Percentiles rank a stretch among this genome's conserved stretches.
phyloP scores from a whole-genome alignment of 371 early-diverging fungal species.

The Haplosporangium sp. region DNA sequence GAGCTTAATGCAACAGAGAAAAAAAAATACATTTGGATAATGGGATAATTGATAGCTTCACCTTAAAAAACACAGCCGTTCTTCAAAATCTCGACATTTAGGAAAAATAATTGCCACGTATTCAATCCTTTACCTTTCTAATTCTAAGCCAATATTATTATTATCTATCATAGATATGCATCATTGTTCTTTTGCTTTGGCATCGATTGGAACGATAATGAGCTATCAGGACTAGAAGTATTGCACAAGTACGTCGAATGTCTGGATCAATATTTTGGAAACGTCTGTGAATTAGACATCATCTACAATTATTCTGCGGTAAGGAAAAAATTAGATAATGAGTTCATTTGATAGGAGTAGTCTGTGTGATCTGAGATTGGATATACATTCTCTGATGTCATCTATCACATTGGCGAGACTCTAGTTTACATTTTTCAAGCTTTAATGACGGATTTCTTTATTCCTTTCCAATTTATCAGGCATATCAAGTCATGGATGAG shows the following conservation, averaged over 20 bases:
- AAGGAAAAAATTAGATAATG: background rate
- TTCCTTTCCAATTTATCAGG: constrained; percentile 17
- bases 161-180: constrained; percentile 50
- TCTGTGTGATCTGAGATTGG: too few species aligned
- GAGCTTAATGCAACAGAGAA: too few species aligned
- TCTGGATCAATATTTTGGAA: constrained; percentile 62
- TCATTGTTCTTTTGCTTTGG: constrained; percentile 59
- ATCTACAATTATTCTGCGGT: constrained; percentile 71
- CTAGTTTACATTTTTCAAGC: too few species aligned
- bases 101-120: background rate
- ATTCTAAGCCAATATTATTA: background rate
- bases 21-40: too few species aligned
- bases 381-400: too few species aligned
- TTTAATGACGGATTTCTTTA: background rate
- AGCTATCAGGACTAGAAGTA: constrained; percentile 57
- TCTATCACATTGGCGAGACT: too few species aligned
- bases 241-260: constrained; percentile 61
- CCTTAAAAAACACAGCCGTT: too few species aligned
- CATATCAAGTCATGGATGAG: constrained; percentile 65
- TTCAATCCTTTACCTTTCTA: background rate
- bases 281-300: constrained; percentile 76
- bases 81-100: too few species aligned
- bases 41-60: too few species aligned
- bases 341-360: too few species aligned
- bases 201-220: constrained; percentile 60